phyloP scores from a whole-genome alignment of 1,284 basidiomycete genomes.

The Fomitopsis pinicola region DNA sequence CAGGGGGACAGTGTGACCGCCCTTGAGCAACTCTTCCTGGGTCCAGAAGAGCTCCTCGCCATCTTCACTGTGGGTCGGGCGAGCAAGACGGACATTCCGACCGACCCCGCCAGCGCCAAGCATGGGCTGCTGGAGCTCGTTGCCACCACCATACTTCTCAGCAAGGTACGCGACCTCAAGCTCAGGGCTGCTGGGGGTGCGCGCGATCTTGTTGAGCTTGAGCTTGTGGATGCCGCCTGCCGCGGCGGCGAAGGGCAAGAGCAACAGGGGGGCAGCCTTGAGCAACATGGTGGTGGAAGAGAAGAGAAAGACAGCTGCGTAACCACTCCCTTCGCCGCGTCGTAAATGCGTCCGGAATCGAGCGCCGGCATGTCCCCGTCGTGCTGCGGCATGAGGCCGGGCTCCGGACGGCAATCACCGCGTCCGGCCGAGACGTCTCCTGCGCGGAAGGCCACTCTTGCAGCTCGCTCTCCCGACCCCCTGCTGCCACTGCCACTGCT shows the following conservation, averaged over 20 bases:
- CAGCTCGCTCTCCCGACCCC: neutral
- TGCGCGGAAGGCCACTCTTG: neutral
- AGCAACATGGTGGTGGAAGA: slow-evolving; percentile 64
- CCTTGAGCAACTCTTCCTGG: slow-evolving; percentile 68
- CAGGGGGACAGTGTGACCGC: slow-evolving; percentile 87
- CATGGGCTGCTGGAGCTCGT: slow-evolving; percentile 58
- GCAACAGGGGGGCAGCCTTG: slow-evolving; percentile 49
- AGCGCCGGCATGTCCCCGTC: neutral
- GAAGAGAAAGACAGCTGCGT: slow-evolving; percentile 16
- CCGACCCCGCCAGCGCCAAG: slow-evolving; percentile 72
- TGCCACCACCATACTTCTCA: slow-evolving; percentile 74
- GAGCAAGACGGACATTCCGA: slow-evolving; percentile 52
- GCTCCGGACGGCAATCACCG: neutral
- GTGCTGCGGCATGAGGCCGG: neutral
- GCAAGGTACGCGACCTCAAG: slow-evolving; percentile 81
- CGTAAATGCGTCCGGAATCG: neutral
- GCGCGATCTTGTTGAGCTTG: slow-evolving; percentile 81
- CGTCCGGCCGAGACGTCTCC: neutral
- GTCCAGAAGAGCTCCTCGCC: slow-evolving; percentile 78
- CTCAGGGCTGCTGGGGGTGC: slow-evolving; percentile 54
- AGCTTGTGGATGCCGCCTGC: slow-evolving; percentile 75
- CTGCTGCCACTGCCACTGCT: neutral
- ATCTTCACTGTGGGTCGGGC: slow-evolving; percentile 35
- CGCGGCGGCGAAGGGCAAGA: slow-evolving; percentile 67
- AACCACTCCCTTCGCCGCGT: neutral